A percentile compares a stretch with the other conserved stretches of the same genome.
These are phyloP conservation scores for Yamadazyma membranifaciens DNA, from an alignment of 1,139 yeast genomes.

Conservation along the genomic window DNA sequence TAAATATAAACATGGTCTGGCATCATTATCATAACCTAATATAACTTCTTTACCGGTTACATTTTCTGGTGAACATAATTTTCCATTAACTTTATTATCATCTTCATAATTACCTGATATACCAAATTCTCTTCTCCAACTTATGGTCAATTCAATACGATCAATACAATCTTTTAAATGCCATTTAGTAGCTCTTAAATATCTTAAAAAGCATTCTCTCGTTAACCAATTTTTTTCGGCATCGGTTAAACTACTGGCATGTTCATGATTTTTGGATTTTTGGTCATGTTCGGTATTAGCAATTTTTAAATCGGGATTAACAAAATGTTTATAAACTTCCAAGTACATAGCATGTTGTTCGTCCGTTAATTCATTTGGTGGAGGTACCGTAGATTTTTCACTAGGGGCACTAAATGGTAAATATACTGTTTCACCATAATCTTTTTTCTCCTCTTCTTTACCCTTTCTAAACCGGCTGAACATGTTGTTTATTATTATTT, in stretches of 20 bases:
- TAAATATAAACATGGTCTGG: conserved; percentile 48
- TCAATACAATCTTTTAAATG: conserved; percentile 36
- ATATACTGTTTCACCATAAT: conserved; percentile 19
- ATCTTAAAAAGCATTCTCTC: conserved; percentile 47
- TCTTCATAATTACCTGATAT: conserved; percentile 29
- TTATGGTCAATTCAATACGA: conserved; percentile 41
- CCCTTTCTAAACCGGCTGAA: conserved; percentile 16
- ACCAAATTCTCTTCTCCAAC: conserved; percentile 51
- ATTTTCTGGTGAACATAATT: conserved; percentile 35
- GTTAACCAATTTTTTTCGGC: conserved; percentile 47
- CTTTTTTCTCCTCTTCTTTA: conserved; percentile 6
- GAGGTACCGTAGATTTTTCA: conserved; percentile 48
- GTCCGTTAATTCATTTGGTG: conserved; percentile 43
- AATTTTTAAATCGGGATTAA: conserved; percentile 38
- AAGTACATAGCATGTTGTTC: conserved; percentile 60
- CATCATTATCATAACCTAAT: conserved; percentile 46
- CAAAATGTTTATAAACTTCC: conserved; percentile 59
- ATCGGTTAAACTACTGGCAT: conserved; percentile 18
- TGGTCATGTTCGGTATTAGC: conserved; percentile 41
- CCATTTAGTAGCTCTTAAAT: conserved; percentile 51
- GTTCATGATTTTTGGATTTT: conserved; percentile 12
- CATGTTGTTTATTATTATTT: conserved; percentile 11
- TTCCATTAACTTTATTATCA: conserved; percentile 27
- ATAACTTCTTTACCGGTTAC: conserved; percentile 50
- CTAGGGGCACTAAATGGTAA: conserved; percentile 58